phyloP scores from a whole-genome alignment of 257 asterid genomes.

The Solanum sejunctum region DNA sequence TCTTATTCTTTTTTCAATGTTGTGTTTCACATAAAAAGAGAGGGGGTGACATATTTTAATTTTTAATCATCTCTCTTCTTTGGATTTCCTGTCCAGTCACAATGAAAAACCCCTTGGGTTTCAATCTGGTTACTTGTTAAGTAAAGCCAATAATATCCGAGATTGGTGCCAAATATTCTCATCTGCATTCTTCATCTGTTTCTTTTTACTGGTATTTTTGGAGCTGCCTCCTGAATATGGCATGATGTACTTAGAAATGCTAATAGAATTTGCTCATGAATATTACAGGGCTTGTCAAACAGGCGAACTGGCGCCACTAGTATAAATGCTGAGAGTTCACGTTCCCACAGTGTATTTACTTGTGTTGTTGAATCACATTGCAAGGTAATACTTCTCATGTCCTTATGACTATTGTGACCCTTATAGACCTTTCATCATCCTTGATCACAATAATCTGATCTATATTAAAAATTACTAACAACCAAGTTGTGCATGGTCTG shows the following conservation, averaged over 20 bases:
- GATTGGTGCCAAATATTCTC: neutral
- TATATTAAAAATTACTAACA: neutral
- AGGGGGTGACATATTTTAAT: neutral
- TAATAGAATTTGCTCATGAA: neutral
- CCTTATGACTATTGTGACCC: neutral
- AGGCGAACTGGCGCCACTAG: conserved; percentile 88
- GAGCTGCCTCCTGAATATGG: neutral
- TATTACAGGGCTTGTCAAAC: conserved; percentile 75
- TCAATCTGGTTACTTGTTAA: neutral
- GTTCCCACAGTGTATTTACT: conserved; percentile 97
- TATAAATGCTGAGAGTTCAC: conserved; percentile 94
- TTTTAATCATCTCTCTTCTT: neutral
- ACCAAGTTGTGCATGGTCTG: neutral
- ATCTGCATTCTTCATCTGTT: neutral
- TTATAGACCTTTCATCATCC: neutral
- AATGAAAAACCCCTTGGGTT: neutral
- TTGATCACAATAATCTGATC: neutral
- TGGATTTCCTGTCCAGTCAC: neutral
- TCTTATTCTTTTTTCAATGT: neutral
- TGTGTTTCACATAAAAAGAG: neutral
- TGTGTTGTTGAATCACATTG: conserved; percentile 94
- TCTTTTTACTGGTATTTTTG: neutral
- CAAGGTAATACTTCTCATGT: conserved; percentile 48
- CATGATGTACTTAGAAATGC: neutral
- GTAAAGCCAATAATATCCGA: neutral